phyloP scores from a whole-genome alignment of 2,329 filamentous ascomycete species.

The Epichloe aotearoae region DNA sequence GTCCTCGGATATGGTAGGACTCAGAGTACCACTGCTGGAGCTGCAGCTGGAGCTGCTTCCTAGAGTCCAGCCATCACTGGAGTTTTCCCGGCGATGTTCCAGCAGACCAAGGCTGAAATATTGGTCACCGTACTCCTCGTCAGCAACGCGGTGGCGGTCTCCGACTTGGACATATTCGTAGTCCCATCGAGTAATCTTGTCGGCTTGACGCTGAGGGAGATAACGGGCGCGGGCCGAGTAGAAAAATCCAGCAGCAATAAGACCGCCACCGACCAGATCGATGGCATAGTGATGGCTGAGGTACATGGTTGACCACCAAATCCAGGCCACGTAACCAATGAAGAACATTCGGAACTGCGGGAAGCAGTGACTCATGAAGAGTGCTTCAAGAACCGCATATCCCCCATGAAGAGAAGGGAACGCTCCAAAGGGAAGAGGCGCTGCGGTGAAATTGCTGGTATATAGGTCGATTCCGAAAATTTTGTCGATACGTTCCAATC shows the following conservation, averaged over 20 bases:
- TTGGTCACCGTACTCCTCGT: conserved; percentile 34
- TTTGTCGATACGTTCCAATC: conserved; percentile 75
- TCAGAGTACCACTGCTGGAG: conserved; percentile 35
- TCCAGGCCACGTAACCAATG: conserved; percentile 75
- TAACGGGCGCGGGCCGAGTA: conserved; percentile 71
- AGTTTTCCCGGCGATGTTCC: conserved; percentile 28
- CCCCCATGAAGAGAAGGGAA: conserved; percentile 94
- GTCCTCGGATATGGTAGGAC: conserved; percentile 35
- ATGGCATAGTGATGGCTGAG: conserved; percentile 94
- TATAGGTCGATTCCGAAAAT: conserved; percentile 89
- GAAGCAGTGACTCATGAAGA: conserved; percentile 91
- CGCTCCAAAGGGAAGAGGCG: conserved; percentile 84
- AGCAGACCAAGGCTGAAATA: conserved; percentile 35
- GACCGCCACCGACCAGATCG: conserved; percentile 74
- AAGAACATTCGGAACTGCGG: conserved; percentile 70
- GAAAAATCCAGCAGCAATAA: conserved; percentile 66
- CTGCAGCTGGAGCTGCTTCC: conserved; percentile 62
- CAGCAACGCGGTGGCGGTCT: conserved; percentile 34
- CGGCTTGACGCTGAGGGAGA: conserved; percentile 67
- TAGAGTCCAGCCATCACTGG: conserved; percentile 83
- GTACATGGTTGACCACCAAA: conserved; percentile 99
- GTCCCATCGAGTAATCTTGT: conserved; percentile 85
- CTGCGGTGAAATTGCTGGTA: conserved; percentile 81
- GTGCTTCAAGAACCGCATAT: conserved; percentile 74
- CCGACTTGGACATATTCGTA: conserved; percentile 89